Percentiles rank a stretch among this genome's conserved stretches.
Evolutionary conservation across 2,329 filamentous ascomycete species (phyloP).

Genomic region (Trichophaea hybrida): DNA sequence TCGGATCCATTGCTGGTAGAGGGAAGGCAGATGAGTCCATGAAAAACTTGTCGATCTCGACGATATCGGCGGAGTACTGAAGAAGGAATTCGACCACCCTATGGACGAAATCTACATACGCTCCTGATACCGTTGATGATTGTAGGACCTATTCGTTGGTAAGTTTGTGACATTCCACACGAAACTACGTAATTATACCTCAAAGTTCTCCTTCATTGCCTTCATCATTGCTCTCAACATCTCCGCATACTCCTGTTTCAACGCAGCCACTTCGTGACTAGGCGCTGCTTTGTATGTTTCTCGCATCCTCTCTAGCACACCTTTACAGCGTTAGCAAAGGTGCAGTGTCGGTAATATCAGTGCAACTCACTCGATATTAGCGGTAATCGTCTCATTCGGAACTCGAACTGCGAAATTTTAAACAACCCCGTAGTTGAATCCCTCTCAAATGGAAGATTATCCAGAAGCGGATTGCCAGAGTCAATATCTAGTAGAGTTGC

Average conservation of each 20-base stretch:
- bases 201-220: conserved; percentile 47
- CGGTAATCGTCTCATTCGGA: conserved; percentile 41
- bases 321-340: conserved; percentile 7
- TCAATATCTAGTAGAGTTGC: conserved; percentile 39
- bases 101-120: conserved; percentile 49
- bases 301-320: conserved; percentile 45
- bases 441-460: conserved; percentile 43
- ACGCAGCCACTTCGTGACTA: conserved; percentile 28
- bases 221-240: conserved; percentile 44
- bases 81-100: conserved; percentile 45
- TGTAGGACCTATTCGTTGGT: conserved; percentile 26
- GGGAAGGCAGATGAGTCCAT: conserved; percentile 43
- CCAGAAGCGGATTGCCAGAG: conserved; percentile 36
- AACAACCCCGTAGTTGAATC: conserved; percentile 31
- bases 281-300: conserved; percentile 34
- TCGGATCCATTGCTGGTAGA: conserved; percentile 44
- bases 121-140: conserved; percentile 29
- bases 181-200: conserved; percentile 33
- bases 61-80: conserved; percentile 43
- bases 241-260: conserved; percentile 37
- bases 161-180: background rate
- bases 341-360: background rate
- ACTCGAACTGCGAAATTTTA: conserved; percentile 38
- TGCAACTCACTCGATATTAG: conserved; percentile 37
- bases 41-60: conserved; percentile 36